Evolutionary conservation across 495 filamentous ascomycete genomes (phyloP).

Genomic region (Lophium mytilinum): DNA sequence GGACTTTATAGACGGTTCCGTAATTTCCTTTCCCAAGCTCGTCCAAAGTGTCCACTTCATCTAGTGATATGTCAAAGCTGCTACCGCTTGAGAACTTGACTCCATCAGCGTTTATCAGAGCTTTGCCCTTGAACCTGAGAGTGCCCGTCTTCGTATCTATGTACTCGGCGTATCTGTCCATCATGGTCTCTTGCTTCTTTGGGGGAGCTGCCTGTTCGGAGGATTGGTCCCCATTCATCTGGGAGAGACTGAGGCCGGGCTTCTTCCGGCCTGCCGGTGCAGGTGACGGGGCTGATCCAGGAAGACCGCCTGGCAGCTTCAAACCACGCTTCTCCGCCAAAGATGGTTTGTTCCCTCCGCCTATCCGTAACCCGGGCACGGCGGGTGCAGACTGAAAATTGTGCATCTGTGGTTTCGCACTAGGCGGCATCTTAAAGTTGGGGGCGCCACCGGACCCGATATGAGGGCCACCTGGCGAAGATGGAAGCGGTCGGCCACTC

Average conservation of each 20-base stretch:
- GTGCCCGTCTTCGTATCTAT: slow-evolving; percentile 88
- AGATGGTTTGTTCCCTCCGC: slow-evolving; percentile 38
- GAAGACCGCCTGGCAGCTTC: slow-evolving; percentile 33
- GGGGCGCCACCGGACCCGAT: slow-evolving; percentile 24
- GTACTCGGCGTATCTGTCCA: slow-evolving; percentile 87
- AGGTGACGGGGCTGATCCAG: slow-evolving; percentile 19
- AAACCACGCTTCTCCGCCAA: slow-evolving; percentile 38
- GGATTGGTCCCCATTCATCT: slow-evolving; percentile 28
- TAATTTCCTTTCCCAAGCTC: slow-evolving; percentile 98
- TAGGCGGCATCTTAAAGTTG: slow-evolving; percentile 22
- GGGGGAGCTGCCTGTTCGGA: slow-evolving; percentile 18
- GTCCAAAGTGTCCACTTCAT: slow-evolving; percentile 90
- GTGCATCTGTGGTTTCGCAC: slow-evolving; percentile 21
- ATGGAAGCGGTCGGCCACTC: background rate
- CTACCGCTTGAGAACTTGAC: slow-evolving; percentile 87
- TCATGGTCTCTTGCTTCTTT: slow-evolving; percentile 49
- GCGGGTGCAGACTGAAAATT: slow-evolving; percentile 31
- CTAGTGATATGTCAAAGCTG: slow-evolving; percentile 88
- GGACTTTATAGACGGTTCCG: slow-evolving; percentile 93
- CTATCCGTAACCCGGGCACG: slow-evolving; percentile 24
- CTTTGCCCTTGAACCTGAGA: slow-evolving; percentile 88
- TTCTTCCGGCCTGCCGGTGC: slow-evolving; percentile 26
- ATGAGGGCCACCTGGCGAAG: slow-evolving; percentile 4
- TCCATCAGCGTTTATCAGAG: slow-evolving; percentile 75
- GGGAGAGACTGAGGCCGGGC: slow-evolving; percentile 31